phyloP scores from a whole-genome alignment of 345 rosid species.

The Lenwebbia sp. region DNA sequence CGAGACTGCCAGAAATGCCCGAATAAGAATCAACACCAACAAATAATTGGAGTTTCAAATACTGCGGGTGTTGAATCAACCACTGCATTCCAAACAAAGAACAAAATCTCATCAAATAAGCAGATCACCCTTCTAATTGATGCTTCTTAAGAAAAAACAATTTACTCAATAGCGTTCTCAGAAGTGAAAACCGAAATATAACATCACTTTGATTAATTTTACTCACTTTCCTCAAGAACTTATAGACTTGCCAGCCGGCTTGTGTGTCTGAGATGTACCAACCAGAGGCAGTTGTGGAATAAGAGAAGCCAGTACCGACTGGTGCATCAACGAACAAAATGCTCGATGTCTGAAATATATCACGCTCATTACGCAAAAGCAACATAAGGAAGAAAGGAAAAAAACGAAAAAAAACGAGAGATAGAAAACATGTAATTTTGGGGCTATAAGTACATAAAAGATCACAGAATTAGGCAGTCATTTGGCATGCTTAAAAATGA shows the following conservation, averaged over 20 bases:
- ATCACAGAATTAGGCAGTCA: background rate
- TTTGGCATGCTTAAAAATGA: background rate
- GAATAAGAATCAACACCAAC: conserved; percentile 26
- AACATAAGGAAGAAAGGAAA: background rate
- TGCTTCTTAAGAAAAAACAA: background rate
- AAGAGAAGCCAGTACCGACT: conserved; percentile 34
- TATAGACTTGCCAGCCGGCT: conserved; percentile 9
- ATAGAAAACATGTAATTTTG: background rate
- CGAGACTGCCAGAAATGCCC: conserved; percentile 10
- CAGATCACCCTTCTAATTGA: background rate
- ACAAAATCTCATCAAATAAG: background rate
- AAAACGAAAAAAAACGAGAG: background rate
- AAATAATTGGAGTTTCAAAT: conserved; percentile 6
- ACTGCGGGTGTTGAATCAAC: conserved; percentile 15
- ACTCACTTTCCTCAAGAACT: conserved; percentile 20
- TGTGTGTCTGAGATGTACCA: conserved; percentile 10
- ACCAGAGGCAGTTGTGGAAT: conserved; percentile 9
- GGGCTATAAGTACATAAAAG: background rate
- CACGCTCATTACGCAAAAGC: background rate
- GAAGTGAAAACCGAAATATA: background rate
- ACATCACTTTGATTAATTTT: background rate
- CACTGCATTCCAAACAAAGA: conserved; percentile 15
- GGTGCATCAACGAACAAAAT: conserved; percentile 30
- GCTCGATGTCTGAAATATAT: conserved; percentile 15
- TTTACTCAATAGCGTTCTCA: background rate